Evolutionary conservation across 306 rosid genomes (phyloP), one percentile per base, ranked within the genome.

Genomic region (Cicer bijugum): DNA sequence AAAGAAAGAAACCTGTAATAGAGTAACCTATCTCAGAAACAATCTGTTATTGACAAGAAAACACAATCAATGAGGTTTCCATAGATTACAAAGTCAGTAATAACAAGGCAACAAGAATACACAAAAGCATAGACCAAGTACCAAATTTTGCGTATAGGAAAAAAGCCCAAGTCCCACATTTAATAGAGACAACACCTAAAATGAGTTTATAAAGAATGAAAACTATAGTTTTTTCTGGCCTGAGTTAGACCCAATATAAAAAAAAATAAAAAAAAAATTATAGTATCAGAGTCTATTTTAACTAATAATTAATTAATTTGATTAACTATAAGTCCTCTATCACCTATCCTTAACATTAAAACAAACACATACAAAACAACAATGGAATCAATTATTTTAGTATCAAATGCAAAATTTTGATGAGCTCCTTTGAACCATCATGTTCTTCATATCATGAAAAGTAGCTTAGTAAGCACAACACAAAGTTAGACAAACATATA

Each of bases 21-120:
- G 82, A 61, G 10, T 85, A 87, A 11, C 78, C 67, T 28, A 52
- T 55, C 52, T 89, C 90, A 51, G 84, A 89, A 74, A 84, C 84
- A 4, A 85, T 81, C 72, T 47, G 67, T 77, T 66, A 86, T 12
- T 12, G 89, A 77, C 35, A 85, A 76, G 37, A 57, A 59, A 60
- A 53, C 38, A 10, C 70, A 79, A 23, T 12, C 6, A 6, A 7
- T 28, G 35, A 28, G 35, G 35, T 87, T 76, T 68, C 55, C 9
- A 66, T 67, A 64, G 43, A 38, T 77, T 64, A 57, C 64, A 57
- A 57, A n/a, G 40, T 11, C 1, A 5, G 43, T 59, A 28, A 58
- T 59, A 28, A 58, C 42, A 58, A 28, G 43, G 17, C 9, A 59
- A 33, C 65, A 59, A 28, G 40, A 23, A 59, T 35, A 59, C 9